Base-by-base conservation (phyloP, 257 asterid genomes). In the Datura wrightii region DNA sequence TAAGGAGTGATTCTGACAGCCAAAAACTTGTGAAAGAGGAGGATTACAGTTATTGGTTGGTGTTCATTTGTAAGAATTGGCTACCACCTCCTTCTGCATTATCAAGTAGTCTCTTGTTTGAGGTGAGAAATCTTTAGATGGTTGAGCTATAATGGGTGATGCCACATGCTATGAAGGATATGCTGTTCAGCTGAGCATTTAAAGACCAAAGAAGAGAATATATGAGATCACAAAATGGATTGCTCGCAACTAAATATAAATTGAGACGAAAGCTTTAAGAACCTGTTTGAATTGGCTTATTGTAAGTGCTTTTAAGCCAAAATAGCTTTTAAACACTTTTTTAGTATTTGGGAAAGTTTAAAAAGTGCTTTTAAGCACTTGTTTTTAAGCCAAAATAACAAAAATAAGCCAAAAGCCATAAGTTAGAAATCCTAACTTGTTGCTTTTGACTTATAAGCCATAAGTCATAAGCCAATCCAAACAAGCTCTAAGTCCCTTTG, bases 121-220 rank as follows among this genome's bases (percentile, higher is more conserved):
- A 34, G 70, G 70, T 63, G 46, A 16, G 74, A 14, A 66, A 67
- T 67, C 76, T 67, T 37, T 15, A 67, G 50, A 37, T 37, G 76
- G 50, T 67, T 37, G 76, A 14, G 48, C 50, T 67, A 14, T 67
- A 67, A 65, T 65, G 72, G 72, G 72, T 65, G 71, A 13, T 63
- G 71, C 5, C 19, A 69, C 15, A 69, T 39, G 1, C 36, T 16
- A 41, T 70, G 15, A 41, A 70, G 79, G 48, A 70, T 39, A 42
- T 36, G 41, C 36, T 70, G 15, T 41, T 8, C 79, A 70, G 6
- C 36, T 70, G 53, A 70, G 16, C 54, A 41, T 41, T 41, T 70
- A 70, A 8, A 70, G 79, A 41, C 53, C 50, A 8, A 6, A 70
- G 54, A 1, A 39, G 54, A 41, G 54, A 41, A 41, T 3, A 41